Conservation (phyloP, 495 filamentous ascomycete genomes). For the Penicillium maclennaniae region DNA sequence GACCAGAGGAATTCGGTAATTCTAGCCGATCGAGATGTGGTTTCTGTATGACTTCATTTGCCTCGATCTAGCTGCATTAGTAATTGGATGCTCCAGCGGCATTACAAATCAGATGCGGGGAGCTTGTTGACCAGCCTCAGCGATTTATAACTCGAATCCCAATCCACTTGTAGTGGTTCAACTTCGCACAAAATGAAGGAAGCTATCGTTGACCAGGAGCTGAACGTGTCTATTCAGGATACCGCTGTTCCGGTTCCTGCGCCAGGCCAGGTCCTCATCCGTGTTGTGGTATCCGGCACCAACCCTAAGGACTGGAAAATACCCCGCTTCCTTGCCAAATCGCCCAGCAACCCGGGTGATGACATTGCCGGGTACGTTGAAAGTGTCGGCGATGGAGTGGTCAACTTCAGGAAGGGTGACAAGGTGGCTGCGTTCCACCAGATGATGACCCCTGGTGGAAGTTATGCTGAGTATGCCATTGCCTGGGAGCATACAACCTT, state of each 20-base stretch:
- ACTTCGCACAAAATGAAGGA: slow-evolving; percentile 19
- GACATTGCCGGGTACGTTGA: slow-evolving; percentile 69
- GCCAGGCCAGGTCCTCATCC: slow-evolving; percentile 63
- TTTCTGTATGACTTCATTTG: too few relatives aligned
- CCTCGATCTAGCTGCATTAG: not conserved
- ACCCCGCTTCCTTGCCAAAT: slow-evolving; percentile 23
- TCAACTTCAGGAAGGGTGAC: slow-evolving; percentile 62
- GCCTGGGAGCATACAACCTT: slow-evolving; percentile 64
- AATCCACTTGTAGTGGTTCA: not conserved
- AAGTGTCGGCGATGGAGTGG: slow-evolving; percentile 56
- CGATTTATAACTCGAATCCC: not conserved
- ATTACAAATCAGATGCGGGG: not conserved
- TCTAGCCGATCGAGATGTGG: too few relatives aligned
- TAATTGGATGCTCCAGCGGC: not conserved
- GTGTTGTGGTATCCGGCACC: slow-evolving; percentile 62
- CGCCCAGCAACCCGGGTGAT: slow-evolving; percentile 56
- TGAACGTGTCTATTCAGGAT: slow-evolving; percentile 59
- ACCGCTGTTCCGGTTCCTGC: slow-evolving; percentile 58
- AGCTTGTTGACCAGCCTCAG: not conserved
- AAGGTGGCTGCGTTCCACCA: slow-evolving; percentile 69
- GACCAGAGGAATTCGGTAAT: too few relatives aligned
- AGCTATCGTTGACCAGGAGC: slow-evolving; percentile 51
- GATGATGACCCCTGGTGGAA: slow-evolving; percentile 51
- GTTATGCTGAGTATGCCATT: slow-evolving; percentile 69
- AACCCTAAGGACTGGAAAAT: slow-evolving; percentile 83